Conservation (phyloP, 2,329 filamentous ascomycete species). For the Pseudocercospora ulei region DNA sequence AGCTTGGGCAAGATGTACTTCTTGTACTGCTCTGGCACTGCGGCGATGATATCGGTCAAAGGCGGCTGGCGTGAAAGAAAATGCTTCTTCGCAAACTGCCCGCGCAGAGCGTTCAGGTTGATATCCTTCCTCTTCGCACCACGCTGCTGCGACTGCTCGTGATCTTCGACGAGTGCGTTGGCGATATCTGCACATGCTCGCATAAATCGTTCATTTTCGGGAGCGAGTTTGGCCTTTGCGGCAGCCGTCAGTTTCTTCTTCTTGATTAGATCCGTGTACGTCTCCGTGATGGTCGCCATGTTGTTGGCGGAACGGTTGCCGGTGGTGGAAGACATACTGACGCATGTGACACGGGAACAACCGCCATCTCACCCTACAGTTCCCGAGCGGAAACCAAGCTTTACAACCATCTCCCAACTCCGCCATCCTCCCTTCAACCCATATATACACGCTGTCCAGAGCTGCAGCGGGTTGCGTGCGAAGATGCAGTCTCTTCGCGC, state of each 20-base stretch:
- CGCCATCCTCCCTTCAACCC: too few relatives aligned
- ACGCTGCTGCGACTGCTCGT: constrained; percentile 67
- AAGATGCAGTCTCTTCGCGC: constrained; percentile 80
- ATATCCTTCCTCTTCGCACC: constrained; percentile 70
- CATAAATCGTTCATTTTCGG: constrained; percentile 90
- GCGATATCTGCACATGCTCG: constrained; percentile 93
- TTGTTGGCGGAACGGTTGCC: constrained; percentile 25
- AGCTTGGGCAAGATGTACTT: constrained; percentile 96
- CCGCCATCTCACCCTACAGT: too few relatives aligned
- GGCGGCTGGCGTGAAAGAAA: constrained; percentile 78
- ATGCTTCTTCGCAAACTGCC: constrained; percentile 87
- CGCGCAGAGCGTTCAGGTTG: constrained; percentile 80
- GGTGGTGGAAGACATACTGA: neutral
- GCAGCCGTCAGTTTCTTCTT: constrained; percentile 46
- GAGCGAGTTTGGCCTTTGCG: constrained; percentile 56
- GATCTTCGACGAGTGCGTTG: constrained; percentile 85
- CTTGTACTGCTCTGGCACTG: constrained; percentile 98
- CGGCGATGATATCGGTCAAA: constrained; percentile 91
- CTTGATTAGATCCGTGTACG: constrained; percentile 45
- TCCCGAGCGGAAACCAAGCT: too few relatives aligned
- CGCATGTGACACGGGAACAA: constrained; percentile 5
- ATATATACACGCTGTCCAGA: constrained; percentile 11
- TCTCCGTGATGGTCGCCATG: constrained; percentile 57
- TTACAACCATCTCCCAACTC: too few relatives aligned
- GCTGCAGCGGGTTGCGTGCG: constrained; percentile 22